These are phyloP conservation scores for Murraya koenigii DNA, from an alignment of 345 rosid genomes.

Conservation along the genomic window DNA sequence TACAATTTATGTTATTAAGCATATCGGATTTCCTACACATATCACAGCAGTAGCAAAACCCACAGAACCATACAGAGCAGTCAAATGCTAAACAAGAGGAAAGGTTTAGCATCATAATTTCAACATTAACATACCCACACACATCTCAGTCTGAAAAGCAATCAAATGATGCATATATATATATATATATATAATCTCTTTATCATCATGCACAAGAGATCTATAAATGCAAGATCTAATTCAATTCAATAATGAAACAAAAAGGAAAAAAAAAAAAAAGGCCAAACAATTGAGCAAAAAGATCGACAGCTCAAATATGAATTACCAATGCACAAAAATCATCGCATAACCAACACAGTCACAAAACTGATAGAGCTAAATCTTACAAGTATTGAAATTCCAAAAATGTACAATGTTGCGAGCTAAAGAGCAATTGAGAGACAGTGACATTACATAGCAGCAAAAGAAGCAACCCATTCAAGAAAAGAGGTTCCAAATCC, in stretches of 20 bases:
- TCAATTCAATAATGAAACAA: too few relatives aligned
- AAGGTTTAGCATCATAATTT: background rate
- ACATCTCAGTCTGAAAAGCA: background rate
- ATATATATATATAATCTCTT: too few relatives aligned
- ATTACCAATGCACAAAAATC: background rate
- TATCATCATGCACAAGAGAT: background rate
- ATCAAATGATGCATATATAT: background rate
- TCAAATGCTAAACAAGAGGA: background rate
- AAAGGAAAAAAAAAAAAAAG: too few relatives aligned
- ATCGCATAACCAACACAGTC: background rate
- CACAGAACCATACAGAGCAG: too few relatives aligned
- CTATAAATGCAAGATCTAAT: too few relatives aligned
- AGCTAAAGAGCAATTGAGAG: background rate
- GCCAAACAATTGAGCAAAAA: background rate
- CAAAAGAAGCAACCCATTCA: slow-evolving; percentile 79
- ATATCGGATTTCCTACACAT: too few relatives aligned
- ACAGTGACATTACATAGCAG: slow-evolving; percentile 58
- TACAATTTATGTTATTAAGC: too few relatives aligned
- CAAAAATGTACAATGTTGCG: too few relatives aligned
- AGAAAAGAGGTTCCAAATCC: slow-evolving; percentile 74
- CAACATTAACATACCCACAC: background rate
- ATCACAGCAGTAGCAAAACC: background rate
- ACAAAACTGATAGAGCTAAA: background rate
- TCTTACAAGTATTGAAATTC: background rate
- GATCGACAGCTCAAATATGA: background rate